These are phyloP conservation scores for Thraustotheca clavata DNA, from an alignment of 352 stramenopile species.

Conservation along the genomic window DNA sequence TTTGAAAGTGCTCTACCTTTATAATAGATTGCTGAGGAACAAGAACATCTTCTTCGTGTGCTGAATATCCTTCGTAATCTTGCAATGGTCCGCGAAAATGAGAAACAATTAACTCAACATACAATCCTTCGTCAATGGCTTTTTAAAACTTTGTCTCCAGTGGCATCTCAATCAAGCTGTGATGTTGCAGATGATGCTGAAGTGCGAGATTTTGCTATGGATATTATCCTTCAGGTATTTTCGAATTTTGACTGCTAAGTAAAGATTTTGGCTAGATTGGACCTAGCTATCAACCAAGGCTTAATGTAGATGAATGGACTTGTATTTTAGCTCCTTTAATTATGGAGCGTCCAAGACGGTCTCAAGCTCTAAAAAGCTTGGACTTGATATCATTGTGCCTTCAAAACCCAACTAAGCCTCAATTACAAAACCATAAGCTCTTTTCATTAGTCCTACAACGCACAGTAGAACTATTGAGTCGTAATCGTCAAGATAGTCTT, in stretches of 20 bases:
- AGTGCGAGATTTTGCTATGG: conserved; percentile 57
- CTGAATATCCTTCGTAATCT: conserved; percentile 77
- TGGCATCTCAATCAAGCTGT: conserved; percentile 37
- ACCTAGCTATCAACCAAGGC: background rate
- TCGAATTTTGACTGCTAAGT: no score
- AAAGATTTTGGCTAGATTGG: no score
- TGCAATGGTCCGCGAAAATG: conserved; percentile 60
- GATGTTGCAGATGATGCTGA: conserved; percentile 39
- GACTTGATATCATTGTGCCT: background rate
- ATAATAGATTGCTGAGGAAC: conserved; percentile 35
- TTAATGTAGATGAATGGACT: no score
- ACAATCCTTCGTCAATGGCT: conserved; percentile 54
- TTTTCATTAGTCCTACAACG: conserved; percentile 37
- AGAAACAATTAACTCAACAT: conserved; percentile 51
- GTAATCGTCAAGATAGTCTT: conserved; percentile 36
- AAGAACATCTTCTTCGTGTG: conserved; percentile 43
- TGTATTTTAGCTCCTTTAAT: background rate
- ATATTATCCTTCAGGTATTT: conserved; percentile 40
- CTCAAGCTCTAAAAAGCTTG: background rate
- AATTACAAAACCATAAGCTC: background rate
- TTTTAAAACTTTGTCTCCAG: no score
- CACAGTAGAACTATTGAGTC: conserved; percentile 42
- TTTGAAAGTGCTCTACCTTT: conserved; percentile 28
- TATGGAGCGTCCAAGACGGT: background rate
- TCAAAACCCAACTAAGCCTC: background rate